Evolutionary conservation across 176 grass and related monocot species (phyloP).

Genomic region (Hordeum marinum): DNA sequence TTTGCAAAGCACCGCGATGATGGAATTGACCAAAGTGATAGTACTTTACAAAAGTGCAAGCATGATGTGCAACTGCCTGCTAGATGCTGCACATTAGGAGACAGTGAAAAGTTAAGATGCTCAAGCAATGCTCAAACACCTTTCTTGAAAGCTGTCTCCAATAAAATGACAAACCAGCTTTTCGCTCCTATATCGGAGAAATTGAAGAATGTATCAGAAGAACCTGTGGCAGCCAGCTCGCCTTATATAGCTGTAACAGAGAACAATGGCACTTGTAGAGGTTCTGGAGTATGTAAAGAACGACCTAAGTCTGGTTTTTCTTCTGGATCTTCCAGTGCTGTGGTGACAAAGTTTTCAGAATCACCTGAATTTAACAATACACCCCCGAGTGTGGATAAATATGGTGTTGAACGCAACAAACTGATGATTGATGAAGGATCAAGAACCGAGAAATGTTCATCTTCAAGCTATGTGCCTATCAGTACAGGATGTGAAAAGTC

Average conservation of each 20-base stretch:
- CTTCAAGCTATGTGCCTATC: slow-evolving; percentile 55
- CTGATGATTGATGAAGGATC: slow-evolving; percentile 70
- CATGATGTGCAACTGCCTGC: slow-evolving; percentile 24
- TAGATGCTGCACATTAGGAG: slow-evolving; percentile 25
- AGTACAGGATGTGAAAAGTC: slow-evolving; percentile 39
- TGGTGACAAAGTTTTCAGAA: slow-evolving; percentile 64
- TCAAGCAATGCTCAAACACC: slow-evolving; percentile 35
- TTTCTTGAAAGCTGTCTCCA: slow-evolving; percentile 46
- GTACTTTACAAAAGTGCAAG: slow-evolving; percentile 25
- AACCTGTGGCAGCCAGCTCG: slow-evolving; percentile 16
- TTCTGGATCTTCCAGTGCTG: slow-evolving; percentile 71
- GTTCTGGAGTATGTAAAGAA: slow-evolving; percentile 36
- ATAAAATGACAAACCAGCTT: slow-evolving; percentile 34
- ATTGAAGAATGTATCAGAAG: slow-evolving; percentile 33
- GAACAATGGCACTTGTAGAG: slow-evolving; percentile 16
- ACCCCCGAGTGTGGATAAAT: slow-evolving; percentile 26
- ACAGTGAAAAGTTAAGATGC: slow-evolving; percentile 47
- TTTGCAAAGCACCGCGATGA: slow-evolving; percentile 33
- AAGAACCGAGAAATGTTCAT: slow-evolving; percentile 67
- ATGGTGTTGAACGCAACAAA: slow-evolving; percentile 30
- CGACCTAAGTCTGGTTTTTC: slow-evolving; percentile 55
- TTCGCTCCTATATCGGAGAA: slow-evolving; percentile 25
- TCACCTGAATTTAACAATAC: slow-evolving; percentile 59
- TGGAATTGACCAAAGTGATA: slow-evolving; percentile 34
- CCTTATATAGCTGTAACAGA: slow-evolving; percentile 27